Evolutionary conservation across 2,329 filamentous ascomycete genomes (phyloP).

Genomic region (Dothideomycetes sp.): DNA sequence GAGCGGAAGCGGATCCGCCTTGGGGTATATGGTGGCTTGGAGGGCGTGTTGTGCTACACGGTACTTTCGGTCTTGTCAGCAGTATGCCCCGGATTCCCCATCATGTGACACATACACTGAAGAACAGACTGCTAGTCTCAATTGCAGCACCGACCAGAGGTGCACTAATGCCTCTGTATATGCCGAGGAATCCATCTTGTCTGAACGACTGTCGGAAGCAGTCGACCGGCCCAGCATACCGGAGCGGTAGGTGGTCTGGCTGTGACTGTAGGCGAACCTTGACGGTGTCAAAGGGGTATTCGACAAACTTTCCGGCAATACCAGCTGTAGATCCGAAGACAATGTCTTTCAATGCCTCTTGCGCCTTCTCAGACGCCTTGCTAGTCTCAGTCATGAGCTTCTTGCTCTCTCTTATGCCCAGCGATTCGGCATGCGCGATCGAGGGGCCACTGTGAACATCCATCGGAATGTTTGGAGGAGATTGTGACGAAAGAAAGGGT

Average conservation of each 20-base stretch:
- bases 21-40: slow-evolving; percentile 50
- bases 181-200: slow-evolving; percentile 64
- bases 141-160: slow-evolving; percentile 83
- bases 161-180: slow-evolving; percentile 89
- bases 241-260: slow-evolving; percentile 68
- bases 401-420: not conserved
- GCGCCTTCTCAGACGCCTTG: slow-evolving; percentile 24
- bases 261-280: slow-evolving; percentile 98
- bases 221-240: slow-evolving; percentile 78
- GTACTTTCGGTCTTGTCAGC: slow-evolving; percentile 27
- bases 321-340: slow-evolving; percentile 84
- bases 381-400: not conserved
- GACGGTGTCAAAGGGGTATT: slow-evolving; percentile 97
- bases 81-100: no score
- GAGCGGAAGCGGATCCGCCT: slow-evolving; percentile 54
- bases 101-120: slow-evolving; percentile 41
- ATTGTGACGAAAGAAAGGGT: not conserved
- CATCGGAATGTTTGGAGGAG: slow-evolving; percentile 3
- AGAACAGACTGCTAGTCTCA: slow-evolving; percentile 86
- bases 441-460: slow-evolving; percentile 10
- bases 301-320: slow-evolving; percentile 86
- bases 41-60: slow-evolving; percentile 44
- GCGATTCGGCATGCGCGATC: slow-evolving; percentile 2
- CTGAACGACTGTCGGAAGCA: slow-evolving; percentile 82
- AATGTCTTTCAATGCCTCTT: slow-evolving; percentile 75